These are phyloP conservation scores for Berkeleyomyces basicola DNA, from an alignment of 2,329 filamentous ascomycete species.

Conservation along the genomic window DNA sequence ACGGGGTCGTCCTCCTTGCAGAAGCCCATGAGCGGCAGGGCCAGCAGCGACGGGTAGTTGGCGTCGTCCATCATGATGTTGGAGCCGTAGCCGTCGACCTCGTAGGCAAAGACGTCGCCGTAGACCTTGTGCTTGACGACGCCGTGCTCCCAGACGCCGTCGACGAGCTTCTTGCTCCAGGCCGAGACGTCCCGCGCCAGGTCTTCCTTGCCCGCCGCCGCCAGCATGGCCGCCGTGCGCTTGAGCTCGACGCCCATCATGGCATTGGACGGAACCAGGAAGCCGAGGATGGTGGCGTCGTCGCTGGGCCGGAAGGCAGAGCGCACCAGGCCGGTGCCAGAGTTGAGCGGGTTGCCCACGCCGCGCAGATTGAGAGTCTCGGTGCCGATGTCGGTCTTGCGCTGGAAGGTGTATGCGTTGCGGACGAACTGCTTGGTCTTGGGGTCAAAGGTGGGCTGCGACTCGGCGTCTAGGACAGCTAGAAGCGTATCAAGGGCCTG, in stretches of 20 bases:
- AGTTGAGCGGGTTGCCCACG: slow-evolving; percentile 79
- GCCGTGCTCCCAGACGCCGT: slow-evolving; percentile 72
- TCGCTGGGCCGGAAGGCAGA: slow-evolving; percentile 91
- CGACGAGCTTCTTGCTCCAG: slow-evolving; percentile 46
- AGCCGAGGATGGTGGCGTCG: slow-evolving; percentile 85
- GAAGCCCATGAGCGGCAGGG: slow-evolving; percentile 66
- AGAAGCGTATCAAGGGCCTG: slow-evolving; percentile 60
- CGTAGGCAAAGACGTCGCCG: slow-evolving; percentile 69
- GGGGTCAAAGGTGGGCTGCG: slow-evolving; percentile 61
- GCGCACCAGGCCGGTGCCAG: slow-evolving; percentile 67
- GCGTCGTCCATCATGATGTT: slow-evolving; percentile 78
- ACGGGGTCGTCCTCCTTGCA: slow-evolving; percentile 44
- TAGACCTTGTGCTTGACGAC: slow-evolving; percentile 60
- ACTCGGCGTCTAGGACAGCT: slow-evolving; percentile 59
- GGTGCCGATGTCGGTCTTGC: slow-evolving; percentile 63
- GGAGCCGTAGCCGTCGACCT: slow-evolving; percentile 76
- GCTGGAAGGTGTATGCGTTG: slow-evolving; percentile 79
- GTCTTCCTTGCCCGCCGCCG: slow-evolving; percentile 36
- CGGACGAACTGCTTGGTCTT: slow-evolving; percentile 44
- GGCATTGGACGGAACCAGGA: slow-evolving; percentile 88
- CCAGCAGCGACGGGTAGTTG: slow-evolving; percentile 67
- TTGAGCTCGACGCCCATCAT: slow-evolving; percentile 87
- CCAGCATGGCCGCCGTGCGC: slow-evolving; percentile 55
- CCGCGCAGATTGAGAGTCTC: slow-evolving; percentile 75
- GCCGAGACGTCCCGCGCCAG: slow-evolving; percentile 38